A percentile compares a stretch with the other conserved stretches of the same genome.
Conservation (phyloP, 345 rosid species). For the Pelargonium nanum region DNA sequence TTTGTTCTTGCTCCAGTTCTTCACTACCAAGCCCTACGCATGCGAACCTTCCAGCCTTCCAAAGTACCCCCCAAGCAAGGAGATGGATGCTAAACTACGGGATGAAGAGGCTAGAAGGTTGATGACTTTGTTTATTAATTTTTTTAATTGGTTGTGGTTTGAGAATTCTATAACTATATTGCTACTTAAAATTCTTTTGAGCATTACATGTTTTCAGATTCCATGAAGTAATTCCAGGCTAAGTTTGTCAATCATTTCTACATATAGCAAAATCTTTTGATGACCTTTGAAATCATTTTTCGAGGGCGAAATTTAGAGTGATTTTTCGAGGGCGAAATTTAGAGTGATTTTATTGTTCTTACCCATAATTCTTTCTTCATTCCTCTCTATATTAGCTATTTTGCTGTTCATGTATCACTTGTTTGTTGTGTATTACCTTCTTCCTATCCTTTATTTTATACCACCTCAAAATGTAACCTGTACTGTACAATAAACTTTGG, state of each 20-base stretch:
- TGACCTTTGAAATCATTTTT: too few species aligned
- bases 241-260: not conserved
- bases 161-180: not conserved
- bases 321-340: too few species aligned
- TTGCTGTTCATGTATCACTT: not conserved
- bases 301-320: too few species aligned
- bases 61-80: constrained; percentile 74
- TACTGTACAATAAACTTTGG: not conserved
- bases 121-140: not conserved
- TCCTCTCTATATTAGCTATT: too few species aligned
- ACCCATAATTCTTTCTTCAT: too few species aligned
- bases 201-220: constrained; percentile 1
- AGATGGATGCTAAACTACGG: constrained; percentile 70
- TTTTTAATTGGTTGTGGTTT: not conserved
- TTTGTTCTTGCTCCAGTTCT: constrained; percentile 35
- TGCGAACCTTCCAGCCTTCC: constrained; percentile 79
- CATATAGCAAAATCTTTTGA: too few species aligned
- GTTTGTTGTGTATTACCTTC: not conserved
- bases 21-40: constrained; percentile 54
- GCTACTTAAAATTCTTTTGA: not conserved
- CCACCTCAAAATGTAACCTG: constrained; percentile 4
- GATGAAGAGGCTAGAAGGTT: constrained; percentile 86
- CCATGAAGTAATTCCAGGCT: not conserved
- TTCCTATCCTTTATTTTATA: not conserved
- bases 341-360: too few species aligned